These are phyloP conservation scores for Arthrocladium fulminans DNA, from an alignment of 2,329 filamentous ascomycete genomes.

Conservation along the genomic window DNA sequence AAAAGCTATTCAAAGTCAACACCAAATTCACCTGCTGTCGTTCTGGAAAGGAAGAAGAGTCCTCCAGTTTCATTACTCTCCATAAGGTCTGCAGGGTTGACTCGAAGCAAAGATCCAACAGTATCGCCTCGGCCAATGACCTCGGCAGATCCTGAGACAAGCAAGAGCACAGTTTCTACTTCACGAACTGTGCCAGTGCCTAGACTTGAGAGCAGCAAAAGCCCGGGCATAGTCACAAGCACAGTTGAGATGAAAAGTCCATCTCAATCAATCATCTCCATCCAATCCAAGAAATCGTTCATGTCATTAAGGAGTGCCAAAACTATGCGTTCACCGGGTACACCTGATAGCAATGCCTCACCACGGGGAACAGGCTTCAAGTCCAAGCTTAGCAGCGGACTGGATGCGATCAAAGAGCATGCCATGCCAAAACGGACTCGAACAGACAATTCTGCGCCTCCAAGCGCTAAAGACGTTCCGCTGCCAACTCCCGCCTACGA, in stretches of 20 bases:
- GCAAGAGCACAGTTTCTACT: neutral
- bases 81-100: neutral
- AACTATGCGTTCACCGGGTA: neutral
- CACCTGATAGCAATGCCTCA: neutral
- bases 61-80: neutral
- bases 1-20: neutral
- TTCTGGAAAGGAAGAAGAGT: neutral
- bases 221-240: constrained; percentile 1
- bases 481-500: constrained; percentile 6
- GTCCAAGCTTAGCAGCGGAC: constrained; percentile 5
- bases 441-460: constrained; percentile 3
- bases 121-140: neutral
- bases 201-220: neutral
- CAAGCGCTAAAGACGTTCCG: constrained; percentile 2
- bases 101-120: neutral
- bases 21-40: neutral
- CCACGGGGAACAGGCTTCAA: constrained; percentile 1
- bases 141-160: neutral
- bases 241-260: constrained; percentile 5
- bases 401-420: constrained; percentile 7
- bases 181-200: constrained; percentile 3
- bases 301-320: neutral
- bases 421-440: neutral
- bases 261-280: neutral
- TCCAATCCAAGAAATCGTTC: constrained; percentile 2